Percentiles rank a stretch among this genome's conserved stretches.
Evolutionary conservation across 768 basidiomycete species (phyloP).

Genomic region (Hypsizygus marmoreus): DNA sequence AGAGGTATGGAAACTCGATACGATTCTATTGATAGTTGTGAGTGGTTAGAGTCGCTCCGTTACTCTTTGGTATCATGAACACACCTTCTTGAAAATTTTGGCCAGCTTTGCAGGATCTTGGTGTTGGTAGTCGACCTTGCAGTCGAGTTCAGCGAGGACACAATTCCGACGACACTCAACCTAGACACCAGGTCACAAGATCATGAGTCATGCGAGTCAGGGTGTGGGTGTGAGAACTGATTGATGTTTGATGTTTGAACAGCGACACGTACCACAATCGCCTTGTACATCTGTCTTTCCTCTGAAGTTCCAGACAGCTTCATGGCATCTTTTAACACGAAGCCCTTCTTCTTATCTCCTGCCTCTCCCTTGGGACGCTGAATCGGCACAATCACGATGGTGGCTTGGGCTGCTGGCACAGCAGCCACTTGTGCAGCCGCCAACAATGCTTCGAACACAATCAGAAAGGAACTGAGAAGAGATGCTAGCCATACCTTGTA

Average conservation of each 20-base stretch:
- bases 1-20: not conserved
- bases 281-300: not conserved
- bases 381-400: not conserved
- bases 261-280: slow-evolving; percentile 8
- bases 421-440: not conserved
- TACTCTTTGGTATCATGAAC: not conserved
- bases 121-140: not conserved
- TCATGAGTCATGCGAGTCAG: no score
- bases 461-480: no score
- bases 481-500: slow-evolving; percentile 1
- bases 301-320: not conserved
- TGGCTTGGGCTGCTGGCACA: not conserved
- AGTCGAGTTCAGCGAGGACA: not conserved
- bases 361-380: not conserved
- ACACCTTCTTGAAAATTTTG: slow-evolving; percentile 1
- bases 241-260: no score
- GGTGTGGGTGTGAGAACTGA: no score
- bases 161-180: not conserved
- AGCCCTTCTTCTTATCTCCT: slow-evolving; percentile 3
- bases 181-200: no score
- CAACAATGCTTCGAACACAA: not conserved
- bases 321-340: slow-evolving; percentile 1
- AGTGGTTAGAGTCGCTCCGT: no score
- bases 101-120: slow-evolving; percentile 2
- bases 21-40: no score